These are phyloP conservation scores for Talaromyces rugulosus DNA, from an alignment of 2,329 filamentous ascomycete species.

Conservation along the genomic window DNA sequence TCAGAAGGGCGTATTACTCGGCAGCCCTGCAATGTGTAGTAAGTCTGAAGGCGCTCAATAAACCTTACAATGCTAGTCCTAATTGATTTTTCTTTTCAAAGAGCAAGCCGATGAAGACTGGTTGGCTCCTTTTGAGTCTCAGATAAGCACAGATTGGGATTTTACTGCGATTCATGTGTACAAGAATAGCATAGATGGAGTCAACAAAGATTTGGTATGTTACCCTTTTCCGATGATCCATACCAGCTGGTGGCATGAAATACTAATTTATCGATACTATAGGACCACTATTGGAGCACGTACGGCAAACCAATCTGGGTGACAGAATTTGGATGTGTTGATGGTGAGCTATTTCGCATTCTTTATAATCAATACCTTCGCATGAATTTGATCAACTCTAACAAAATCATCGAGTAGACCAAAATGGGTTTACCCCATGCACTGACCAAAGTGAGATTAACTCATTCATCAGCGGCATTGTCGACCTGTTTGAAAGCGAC, in stretches of 20 bases:
- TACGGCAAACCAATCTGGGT: constrained; percentile 9
- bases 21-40: constrained; percentile 10
- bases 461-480: constrained; percentile 6
- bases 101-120: constrained; percentile 9
- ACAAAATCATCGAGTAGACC: neutral
- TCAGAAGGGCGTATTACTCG: neutral
- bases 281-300: constrained; percentile 7
- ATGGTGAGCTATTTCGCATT: neutral
- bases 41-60: neutral
- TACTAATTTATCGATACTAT: neutral
- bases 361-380: neutral
- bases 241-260: neutral
- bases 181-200: constrained; percentile 4
- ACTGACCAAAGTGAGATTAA: constrained; percentile 6
- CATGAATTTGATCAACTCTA: neutral
- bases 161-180: constrained; percentile 7
- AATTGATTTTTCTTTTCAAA: neutral
- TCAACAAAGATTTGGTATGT: constrained; percentile 5
- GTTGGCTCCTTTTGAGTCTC: constrained; percentile 1
- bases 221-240: neutral
- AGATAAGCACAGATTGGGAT: constrained; percentile 1
- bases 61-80: neutral
- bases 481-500: constrained; percentile 4
- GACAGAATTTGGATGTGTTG: constrained; percentile 9
- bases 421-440: constrained; percentile 2